These are phyloP conservation scores for Saccharomycopsis sp. DNA, from an alignment of 805 yeast genomes.

Conservation along the genomic window DNA sequence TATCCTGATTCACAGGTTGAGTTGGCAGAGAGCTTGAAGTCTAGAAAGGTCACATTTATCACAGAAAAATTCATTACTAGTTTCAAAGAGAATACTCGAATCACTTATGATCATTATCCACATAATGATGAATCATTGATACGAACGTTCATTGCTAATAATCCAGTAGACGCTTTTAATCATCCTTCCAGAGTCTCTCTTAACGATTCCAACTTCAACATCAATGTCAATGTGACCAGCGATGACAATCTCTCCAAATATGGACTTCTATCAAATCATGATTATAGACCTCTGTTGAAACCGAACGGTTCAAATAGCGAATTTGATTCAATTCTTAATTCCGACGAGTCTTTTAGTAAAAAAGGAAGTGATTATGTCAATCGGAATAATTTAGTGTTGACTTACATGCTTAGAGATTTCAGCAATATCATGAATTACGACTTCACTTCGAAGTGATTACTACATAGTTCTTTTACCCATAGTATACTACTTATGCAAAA, in stretches of 20 bases:
- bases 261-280: conserved; percentile 15
- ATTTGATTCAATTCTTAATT: too few species aligned
- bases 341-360: background rate
- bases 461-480: too few species aligned
- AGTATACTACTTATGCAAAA: too few species aligned
- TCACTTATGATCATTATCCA: conserved; percentile 14
- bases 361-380: background rate
- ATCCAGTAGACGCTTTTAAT: background rate
- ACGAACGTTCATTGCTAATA: background rate
- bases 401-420: conserved; percentile 2
- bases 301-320: background rate
- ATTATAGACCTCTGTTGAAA: conserved; percentile 12
- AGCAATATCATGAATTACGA: background rate
- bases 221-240: background rate
- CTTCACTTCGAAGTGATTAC: background rate
- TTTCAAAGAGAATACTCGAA: conserved; percentile 1
- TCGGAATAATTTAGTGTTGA: background rate
- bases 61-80: conserved; percentile 8
- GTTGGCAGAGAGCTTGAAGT: background rate
- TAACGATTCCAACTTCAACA: background rate
- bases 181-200: background rate
- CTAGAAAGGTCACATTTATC: conserved; percentile 10
- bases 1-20: background rate
- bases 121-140: background rate
- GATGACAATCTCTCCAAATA: conserved; percentile 2